phyloP scores from a whole-genome alignment of 495 filamentous ascomycete species.

The Barbatosphaeria neglecta region DNA sequence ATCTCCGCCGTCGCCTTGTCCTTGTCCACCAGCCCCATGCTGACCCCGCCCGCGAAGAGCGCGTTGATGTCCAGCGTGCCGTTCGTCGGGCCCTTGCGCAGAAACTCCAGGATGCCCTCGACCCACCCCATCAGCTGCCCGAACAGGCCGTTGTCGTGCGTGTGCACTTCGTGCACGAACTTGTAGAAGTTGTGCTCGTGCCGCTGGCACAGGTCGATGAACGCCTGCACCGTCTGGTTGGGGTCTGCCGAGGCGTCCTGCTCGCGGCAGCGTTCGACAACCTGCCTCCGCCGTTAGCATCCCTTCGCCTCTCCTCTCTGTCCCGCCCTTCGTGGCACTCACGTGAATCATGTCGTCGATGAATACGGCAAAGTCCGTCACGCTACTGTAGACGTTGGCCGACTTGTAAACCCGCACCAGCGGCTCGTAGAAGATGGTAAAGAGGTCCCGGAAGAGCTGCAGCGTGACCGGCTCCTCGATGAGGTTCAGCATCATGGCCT shows the following conservation, averaged over 20 bases:
- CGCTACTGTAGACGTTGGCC: constrained; percentile 91
- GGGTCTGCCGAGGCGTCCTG: constrained; percentile 90
- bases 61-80: constrained; percentile 87
- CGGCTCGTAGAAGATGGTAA: constrained; percentile 98
- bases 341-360: constrained; percentile 77
- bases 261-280: constrained; percentile 78
- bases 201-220: constrained; percentile 91
- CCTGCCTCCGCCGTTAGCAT: constrained; percentile 22
- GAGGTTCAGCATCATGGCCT: constrained; percentile 90
- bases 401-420: constrained; percentile 96
- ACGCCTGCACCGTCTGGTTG: constrained; percentile 96
- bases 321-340: constrained; percentile 3
- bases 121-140: constrained; percentile 94
- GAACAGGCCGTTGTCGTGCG: constrained; percentile 96
- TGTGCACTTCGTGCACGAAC: constrained; percentile 94
- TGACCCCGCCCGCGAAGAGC: constrained; percentile 67
- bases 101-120: constrained; percentile 89
- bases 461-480: constrained; percentile 93
- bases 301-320: not conserved
- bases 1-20: constrained; percentile 68
- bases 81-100: constrained; percentile 70
- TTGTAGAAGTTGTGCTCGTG: constrained; percentile 98
- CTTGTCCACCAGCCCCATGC: constrained; percentile 54
- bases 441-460: constrained; percentile 87
- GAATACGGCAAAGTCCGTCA: constrained; percentile 91